Base-by-base conservation (phyloP, 2,329 filamentous ascomycete species). In the Fusarium ramigenum region DNA sequence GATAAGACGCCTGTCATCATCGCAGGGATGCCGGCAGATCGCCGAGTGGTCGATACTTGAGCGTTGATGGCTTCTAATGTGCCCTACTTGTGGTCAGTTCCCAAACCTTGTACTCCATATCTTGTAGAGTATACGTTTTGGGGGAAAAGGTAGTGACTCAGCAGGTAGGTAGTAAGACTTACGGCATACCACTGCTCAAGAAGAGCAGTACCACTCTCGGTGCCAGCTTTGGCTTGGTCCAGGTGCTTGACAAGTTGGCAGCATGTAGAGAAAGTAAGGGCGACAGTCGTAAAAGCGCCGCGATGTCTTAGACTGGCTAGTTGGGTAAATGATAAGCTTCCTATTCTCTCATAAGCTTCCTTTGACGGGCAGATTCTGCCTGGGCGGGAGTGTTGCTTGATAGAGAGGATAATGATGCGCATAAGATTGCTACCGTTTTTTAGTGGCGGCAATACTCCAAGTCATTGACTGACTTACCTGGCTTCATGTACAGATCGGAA, bases 401-500 rank as follows among this genome's bases (percentile, higher is more conserved):
- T 79, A 21, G 89, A 89, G 30, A 84, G 82, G 28, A 92, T 82
- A 42, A 93, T 87, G 1, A 87, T 85, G 70, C 91, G 89, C 80
- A 96, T 86, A 9, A 97, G 84, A 63, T 94, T 91, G 80, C 94
- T 96, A 69, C 81, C 74, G 70, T 40, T 32, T 30, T 21, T 68
- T 54, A 69, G 68, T 25, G 21, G 18, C 36, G 4, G 19, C 7
- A 15, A 28, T n/a, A 16, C 4, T 15, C 18, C 5, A 19, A 52
- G 30, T 67, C 49, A 62, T 83, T 69, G 18, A 14, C 16, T 7
- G 30, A 40, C 46, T 50, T 84, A 94, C 93, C 94, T 97, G 30
- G 95, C 94, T 83, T 99, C 96, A 70, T 97, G 96, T n/a, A 98
- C 87, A 10, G 95, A 94, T 76, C 96, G 90, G 88, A 97, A 99